These are phyloP conservation scores for Colletotrichum shisoi DNA, from an alignment of 2,329 filamentous ascomycete genomes.

Conservation along the genomic window DNA sequence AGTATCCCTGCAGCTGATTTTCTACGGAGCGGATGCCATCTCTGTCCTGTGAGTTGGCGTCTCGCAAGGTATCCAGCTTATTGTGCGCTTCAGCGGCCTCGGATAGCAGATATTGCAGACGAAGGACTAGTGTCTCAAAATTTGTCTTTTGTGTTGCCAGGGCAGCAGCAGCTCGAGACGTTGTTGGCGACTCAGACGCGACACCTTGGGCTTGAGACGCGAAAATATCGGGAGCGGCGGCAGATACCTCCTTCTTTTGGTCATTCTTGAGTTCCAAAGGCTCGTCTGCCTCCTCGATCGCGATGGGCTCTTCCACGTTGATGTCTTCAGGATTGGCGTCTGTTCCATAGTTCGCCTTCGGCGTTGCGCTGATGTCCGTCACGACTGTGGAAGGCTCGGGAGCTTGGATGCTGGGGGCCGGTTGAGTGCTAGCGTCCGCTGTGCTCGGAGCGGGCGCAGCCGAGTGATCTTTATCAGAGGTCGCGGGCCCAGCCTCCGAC, in stretches of 20 bases:
- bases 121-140: constrained; percentile 48
- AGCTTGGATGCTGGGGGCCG: background rate
- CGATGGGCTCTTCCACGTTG: constrained; percentile 54
- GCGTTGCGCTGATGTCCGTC: background rate
- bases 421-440: background rate
- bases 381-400: background rate
- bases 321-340: constrained; percentile 56
- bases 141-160: constrained; percentile 47
- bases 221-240: background rate
- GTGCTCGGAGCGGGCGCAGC: background rate
- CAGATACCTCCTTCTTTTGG: constrained; percentile 6
- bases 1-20: constrained; percentile 46
- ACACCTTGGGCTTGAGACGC: constrained; percentile 35
- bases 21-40: constrained; percentile 43
- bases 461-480: constrained; percentile 14
- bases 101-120: constrained; percentile 47
- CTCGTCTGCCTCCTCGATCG: constrained; percentile 45
- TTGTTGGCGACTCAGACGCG: constrained; percentile 12
- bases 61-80: constrained; percentile 46
- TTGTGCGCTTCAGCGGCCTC: constrained; percentile 45
- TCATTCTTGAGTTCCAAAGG: constrained; percentile 16
- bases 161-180: constrained; percentile 36
- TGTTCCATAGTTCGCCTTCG: constrained; percentile 7
- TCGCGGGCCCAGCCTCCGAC: background rate
- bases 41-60: constrained; percentile 34